Conservation (phyloP, 805 yeast genomes). For the Kodamaea laetipori region DNA sequence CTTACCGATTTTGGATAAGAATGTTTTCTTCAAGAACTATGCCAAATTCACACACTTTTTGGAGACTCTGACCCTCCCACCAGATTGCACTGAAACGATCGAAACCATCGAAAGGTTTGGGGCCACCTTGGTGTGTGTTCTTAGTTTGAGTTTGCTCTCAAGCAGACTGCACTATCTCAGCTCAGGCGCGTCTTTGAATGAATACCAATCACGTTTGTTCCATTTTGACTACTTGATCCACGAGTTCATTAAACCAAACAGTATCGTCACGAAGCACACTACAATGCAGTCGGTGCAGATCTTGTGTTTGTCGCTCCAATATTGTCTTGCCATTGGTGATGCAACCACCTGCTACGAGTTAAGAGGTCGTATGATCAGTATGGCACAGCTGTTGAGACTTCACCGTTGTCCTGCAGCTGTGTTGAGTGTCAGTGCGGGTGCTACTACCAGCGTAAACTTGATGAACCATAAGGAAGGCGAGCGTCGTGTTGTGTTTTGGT, state of each 20-base stretch:
- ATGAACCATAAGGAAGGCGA: slow-evolving; percentile 76
- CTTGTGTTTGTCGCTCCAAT: slow-evolving; percentile 65
- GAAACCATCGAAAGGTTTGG: slow-evolving; percentile 57
- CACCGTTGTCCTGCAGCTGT: slow-evolving; percentile 89
- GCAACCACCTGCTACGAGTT: slow-evolving; percentile 71
- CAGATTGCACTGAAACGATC: slow-evolving; percentile 12
- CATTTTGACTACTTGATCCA: slow-evolving; percentile 64
- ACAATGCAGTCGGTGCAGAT: slow-evolving; percentile 72
- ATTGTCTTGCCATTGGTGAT: slow-evolving; percentile 73
- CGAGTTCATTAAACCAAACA: slow-evolving; percentile 60
- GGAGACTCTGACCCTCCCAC: slow-evolving; percentile 26
- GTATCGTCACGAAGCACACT: slow-evolving; percentile 56
- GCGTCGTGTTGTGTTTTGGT: slow-evolving; percentile 83
- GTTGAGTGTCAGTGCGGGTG: slow-evolving; percentile 52
- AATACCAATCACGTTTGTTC: slow-evolving; percentile 30
- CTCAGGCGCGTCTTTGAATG: slow-evolving; percentile 14
- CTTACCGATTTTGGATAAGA: slow-evolving; percentile 69
- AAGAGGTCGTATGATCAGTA: slow-evolving; percentile 72
- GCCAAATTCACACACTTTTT: slow-evolving; percentile 46
- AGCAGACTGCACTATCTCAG: slow-evolving; percentile 34
- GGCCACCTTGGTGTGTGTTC: slow-evolving; percentile 49
- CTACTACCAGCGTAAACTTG: slow-evolving; percentile 34
- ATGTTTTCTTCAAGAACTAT: slow-evolving; percentile 66
- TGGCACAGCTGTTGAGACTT: slow-evolving; percentile 83
- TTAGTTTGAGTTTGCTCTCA: slow-evolving; percentile 51